These are phyloP conservation scores for Monosporozyma aerobia DNA, from an alignment of 805 yeast species.

Conservation along the genomic window DNA sequence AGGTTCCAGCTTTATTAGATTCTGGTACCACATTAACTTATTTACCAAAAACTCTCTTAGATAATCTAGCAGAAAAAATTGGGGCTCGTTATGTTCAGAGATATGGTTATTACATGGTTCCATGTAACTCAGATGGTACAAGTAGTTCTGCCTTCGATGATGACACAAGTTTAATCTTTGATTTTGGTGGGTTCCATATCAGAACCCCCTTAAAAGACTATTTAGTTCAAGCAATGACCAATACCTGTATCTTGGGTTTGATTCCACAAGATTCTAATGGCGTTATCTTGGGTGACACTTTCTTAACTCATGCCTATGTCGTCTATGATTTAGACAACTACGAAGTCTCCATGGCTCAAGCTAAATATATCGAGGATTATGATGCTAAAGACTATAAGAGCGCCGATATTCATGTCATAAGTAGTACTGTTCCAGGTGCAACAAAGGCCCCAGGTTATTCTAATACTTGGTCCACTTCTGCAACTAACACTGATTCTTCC, in stretches of 20 bases:
- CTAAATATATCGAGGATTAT: constrained; percentile 16
- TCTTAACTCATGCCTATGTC: constrained; percentile 46
- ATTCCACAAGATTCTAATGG: constrained; percentile 14
- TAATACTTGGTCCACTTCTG: constrained; percentile 32
- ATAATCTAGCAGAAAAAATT: constrained; percentile 31
- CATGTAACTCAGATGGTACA: constrained; percentile 33
- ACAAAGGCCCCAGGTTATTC: constrained; percentile 38
- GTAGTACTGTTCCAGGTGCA: constrained; percentile 40
- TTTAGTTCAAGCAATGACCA: constrained; percentile 18
- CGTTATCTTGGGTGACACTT: constrained; percentile 48
- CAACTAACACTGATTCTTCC: constrained; percentile 15
- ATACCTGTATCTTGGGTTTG: constrained; percentile 38
- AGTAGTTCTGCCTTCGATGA: constrained; percentile 26
- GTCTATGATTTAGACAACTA: constrained; percentile 47
- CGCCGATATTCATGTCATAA: constrained; percentile 38
- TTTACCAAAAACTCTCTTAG: constrained; percentile 33
- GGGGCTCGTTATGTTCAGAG: constrained; percentile 36
- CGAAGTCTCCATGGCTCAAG: constrained; percentile 43
- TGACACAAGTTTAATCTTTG: constrained; percentile 35
- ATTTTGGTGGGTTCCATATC: constrained; percentile 57
- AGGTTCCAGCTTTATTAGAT: constrained; percentile 35
- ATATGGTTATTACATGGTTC: constrained; percentile 38
- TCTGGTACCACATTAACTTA: constrained; percentile 39
- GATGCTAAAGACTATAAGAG: not conserved
- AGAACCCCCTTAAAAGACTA: constrained; percentile 38